Percentiles rank a stretch among this genome's conserved stretches.
Conservation (phyloP, 441 rosid genomes). For the Bocquillonia castaneifolia region DNA sequence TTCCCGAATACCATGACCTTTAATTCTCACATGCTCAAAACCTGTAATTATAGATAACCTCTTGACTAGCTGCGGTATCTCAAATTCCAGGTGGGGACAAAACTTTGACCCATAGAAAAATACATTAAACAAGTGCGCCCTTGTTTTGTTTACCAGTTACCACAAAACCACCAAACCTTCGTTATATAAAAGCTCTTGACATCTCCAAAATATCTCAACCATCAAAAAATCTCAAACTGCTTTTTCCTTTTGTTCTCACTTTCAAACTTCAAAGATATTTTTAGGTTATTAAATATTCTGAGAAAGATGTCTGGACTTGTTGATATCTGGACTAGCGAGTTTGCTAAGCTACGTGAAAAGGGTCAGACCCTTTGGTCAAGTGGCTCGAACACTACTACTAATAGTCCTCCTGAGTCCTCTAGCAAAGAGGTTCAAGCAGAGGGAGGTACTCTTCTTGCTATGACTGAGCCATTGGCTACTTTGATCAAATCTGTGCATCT, state of each 20-base stretch:
- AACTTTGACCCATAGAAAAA: too few relatives aligned
- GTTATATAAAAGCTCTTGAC: too few relatives aligned
- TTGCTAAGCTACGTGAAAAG: constrained; percentile 39
- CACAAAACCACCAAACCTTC: neutral
- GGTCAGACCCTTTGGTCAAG: constrained; percentile 29
- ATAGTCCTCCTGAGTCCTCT: constrained; percentile 4
- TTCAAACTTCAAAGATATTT: neutral
- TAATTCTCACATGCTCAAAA: too few relatives aligned
- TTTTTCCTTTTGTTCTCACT: neutral
- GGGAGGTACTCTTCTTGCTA: constrained; percentile 5
- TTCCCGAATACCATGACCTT: neutral
- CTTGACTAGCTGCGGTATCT: too few relatives aligned
- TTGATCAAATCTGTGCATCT: constrained; percentile 15
- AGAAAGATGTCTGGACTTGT: constrained; percentile 41
- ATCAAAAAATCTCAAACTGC: neutral
- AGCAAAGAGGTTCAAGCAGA: constrained; percentile 20
- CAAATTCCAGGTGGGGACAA: too few relatives aligned
- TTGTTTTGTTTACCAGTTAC: too few relatives aligned
- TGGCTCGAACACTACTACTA: constrained; percentile 13
- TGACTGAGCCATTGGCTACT: constrained; percentile 14
- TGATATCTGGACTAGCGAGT: constrained; percentile 46
- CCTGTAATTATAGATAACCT: too few relatives aligned
- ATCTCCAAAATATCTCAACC: neutral
- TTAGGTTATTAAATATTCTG: neutral
- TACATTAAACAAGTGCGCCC: too few relatives aligned